Conservation (phyloP, 1,284 basidiomycete genomes). For the Pholiota adiposa region DNA sequence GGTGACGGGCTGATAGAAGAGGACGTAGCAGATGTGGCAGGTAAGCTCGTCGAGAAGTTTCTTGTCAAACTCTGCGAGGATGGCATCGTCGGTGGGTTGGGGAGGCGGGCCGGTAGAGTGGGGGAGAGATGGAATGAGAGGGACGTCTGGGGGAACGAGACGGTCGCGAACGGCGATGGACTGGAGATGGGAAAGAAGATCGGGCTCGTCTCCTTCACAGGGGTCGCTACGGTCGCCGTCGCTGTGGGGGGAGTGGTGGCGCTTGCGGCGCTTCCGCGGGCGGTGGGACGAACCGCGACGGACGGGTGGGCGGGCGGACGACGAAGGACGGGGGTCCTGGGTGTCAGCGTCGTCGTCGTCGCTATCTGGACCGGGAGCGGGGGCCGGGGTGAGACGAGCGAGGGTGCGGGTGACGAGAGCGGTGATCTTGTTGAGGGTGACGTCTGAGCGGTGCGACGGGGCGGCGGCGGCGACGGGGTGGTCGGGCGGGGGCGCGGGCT, state of each 20-base stretch:
- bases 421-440: constrained; percentile 67
- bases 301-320: constrained; percentile 1
- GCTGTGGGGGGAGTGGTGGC: constrained; percentile 18
- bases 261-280: constrained; percentile 39
- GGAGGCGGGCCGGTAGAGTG: background rate
- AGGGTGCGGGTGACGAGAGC: constrained; percentile 41
- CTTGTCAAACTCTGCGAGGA: constrained; percentile 58
- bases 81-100: constrained; percentile 24
- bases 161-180: constrained; percentile 32
- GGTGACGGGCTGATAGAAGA: constrained; percentile 87
- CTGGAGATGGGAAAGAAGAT: constrained; percentile 42
- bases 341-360: constrained; percentile 29
- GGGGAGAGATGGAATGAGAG: constrained; percentile 28
- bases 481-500: constrained; percentile 20
- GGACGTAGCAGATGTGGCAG: constrained; percentile 89
- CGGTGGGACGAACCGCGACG: constrained; percentile 14
- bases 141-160: constrained; percentile 31
- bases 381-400: constrained; percentile 22
- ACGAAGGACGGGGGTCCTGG: constrained; percentile 12
- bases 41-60: constrained; percentile 77
- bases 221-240: constrained; percentile 18
- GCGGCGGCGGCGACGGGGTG: constrained; percentile 25
- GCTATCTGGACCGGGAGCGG: constrained; percentile 15
- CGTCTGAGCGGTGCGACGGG: constrained; percentile 44
- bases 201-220: constrained; percentile 24